A percentile compares a stretch with the other conserved stretches of the same genome.
phyloP scores from a whole-genome alignment of 345 rosid genomes.

The Alliaria petiolata region DNA sequence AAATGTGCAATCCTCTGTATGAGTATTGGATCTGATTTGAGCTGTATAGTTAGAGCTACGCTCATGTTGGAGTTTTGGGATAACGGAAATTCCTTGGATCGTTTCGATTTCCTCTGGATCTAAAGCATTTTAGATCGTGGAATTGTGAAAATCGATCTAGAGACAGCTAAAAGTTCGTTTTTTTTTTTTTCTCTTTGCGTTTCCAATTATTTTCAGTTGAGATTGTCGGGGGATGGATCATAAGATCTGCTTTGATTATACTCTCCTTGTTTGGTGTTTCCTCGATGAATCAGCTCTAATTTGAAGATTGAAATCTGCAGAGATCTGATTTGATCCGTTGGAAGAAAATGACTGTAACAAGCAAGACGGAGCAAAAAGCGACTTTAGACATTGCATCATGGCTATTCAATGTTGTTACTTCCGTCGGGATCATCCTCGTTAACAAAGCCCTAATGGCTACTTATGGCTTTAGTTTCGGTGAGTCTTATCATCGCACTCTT shows the following conservation, averaged over 20 bases:
- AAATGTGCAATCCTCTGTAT: background rate
- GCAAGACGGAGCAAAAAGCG: slow-evolving; percentile 75
- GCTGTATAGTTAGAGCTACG: background rate
- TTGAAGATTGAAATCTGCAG: slow-evolving; percentile 26
- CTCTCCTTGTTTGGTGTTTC: background rate
- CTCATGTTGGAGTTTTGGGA: background rate
- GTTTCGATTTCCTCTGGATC: slow-evolving; percentile 9
- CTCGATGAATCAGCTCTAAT: background rate
- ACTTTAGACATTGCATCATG: slow-evolving; percentile 87
- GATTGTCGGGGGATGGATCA: background rate
- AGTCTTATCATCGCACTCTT: background rate
- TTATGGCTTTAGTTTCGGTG: slow-evolving; percentile 93
- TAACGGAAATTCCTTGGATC: background rate
- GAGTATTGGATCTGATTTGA: slow-evolving; percentile 27
- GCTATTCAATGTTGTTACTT: slow-evolving; percentile 95
- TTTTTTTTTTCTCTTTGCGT: background rate
- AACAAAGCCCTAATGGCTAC: slow-evolving; percentile 97
- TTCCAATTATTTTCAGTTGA: background rate
- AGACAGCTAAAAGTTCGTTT: background rate
- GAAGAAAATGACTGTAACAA: slow-evolving; percentile 54
- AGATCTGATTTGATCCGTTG: slow-evolving; percentile 19
- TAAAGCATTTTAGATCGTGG: background rate
- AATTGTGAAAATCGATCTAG: slow-evolving; percentile 11
- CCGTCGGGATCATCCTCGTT: slow-evolving; percentile 95
- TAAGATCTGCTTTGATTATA: background rate